phyloP scores from a whole-genome alignment of 2,329 filamentous ascomycete genomes.

The Colletotrichum brevisporum region DNA sequence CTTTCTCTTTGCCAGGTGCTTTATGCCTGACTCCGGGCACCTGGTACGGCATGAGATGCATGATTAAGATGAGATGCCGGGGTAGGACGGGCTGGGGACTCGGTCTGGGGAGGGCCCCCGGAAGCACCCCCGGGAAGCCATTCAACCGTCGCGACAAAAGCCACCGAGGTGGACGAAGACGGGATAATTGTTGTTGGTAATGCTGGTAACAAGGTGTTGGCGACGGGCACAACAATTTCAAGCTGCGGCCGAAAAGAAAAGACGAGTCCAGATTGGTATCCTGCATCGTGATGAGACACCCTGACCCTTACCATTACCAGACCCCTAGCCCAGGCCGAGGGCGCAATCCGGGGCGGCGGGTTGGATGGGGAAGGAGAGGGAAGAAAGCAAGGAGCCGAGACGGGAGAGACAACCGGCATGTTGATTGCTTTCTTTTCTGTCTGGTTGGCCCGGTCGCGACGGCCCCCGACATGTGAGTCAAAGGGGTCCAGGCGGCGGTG shows the following conservation, averaged over 20 bases:
- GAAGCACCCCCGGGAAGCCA: background rate
- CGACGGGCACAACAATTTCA: background rate
- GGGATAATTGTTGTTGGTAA: background rate
- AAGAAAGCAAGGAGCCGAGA: slow-evolving; percentile 21
- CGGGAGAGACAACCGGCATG: slow-evolving; percentile 12
- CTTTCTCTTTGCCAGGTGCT: background rate
- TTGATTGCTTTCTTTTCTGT: slow-evolving; percentile 21
- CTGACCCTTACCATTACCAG: background rate
- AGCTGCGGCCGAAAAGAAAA: slow-evolving; percentile 14
- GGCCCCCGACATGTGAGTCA: background rate
- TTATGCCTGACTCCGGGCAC: slow-evolving; percentile 32
- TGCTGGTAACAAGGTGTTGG: background rate
- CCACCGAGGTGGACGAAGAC: slow-evolving; percentile 23
- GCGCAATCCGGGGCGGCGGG: slow-evolving; percentile 24
- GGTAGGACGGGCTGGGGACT: slow-evolving; percentile 5
- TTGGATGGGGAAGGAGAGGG: slow-evolving; percentile 29
- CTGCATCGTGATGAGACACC: too few relatives aligned
- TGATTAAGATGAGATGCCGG: slow-evolving; percentile 35
- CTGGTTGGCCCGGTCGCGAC: background rate
- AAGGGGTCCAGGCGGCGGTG: slow-evolving; percentile 12
- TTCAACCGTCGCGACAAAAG: slow-evolving; percentile 26
- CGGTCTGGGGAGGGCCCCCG: background rate
- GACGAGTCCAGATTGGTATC: background rate
- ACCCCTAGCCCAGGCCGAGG: background rate
- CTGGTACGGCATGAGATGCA: slow-evolving; percentile 22